Base-by-base conservation (phyloP, 2,329 filamentous ascomycete species). In the Tolypocladium sp. region DNA sequence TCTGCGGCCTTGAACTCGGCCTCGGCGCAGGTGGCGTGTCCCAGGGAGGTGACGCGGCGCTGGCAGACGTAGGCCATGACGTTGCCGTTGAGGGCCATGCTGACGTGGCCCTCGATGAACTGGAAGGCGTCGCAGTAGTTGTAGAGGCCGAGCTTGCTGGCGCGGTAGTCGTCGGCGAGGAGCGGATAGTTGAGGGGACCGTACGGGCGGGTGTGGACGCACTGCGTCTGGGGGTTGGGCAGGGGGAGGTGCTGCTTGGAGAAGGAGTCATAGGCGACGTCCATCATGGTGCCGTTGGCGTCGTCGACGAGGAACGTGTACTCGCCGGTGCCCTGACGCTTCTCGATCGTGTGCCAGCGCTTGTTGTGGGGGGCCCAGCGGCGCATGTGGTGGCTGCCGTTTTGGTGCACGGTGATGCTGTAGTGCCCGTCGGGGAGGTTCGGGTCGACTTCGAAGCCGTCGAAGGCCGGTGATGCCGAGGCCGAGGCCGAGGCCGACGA, bases 21-120 rank as follows among this genome's bases (percentile, higher is more conserved):
- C 51, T 60, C 60, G 56, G 58, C 33, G 58, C 60, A 63, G 7
- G 37, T 42, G 38, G 7, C 56, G 12, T 7, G 13, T 2, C 9
- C 3, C 20, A 42, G n/a, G 2, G 30, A 42, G 8, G 15, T 30
- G 4, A 38, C 55, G 57, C 22, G 15, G 30, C 59, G 59, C 33
- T 30, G 44, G 57, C 61, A 63, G 12, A 59, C 60, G 54, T 60
- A 63, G 33, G 57, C 59, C n/a, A 55, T 54, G 5, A 61, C 58
- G 27, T 55, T 58, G 30, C 61, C 60, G 35, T 49, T 42, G 30
- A 63, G 56, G 12, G 61, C 51, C 40, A 63, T 15, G 30, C 56
- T 53, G 20, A 61, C 37, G 60, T 63, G 58, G 20, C 42, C 53
- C 40, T 44, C 25, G 42, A 20, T 10, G 46, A 61, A 58, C 9